Evolutionary conservation across 2,329 filamentous ascomycete species (phyloP), one percentile per base, ranked within the genome.

Genomic region (Immersiporthe knoxdaviesiana): DNA sequence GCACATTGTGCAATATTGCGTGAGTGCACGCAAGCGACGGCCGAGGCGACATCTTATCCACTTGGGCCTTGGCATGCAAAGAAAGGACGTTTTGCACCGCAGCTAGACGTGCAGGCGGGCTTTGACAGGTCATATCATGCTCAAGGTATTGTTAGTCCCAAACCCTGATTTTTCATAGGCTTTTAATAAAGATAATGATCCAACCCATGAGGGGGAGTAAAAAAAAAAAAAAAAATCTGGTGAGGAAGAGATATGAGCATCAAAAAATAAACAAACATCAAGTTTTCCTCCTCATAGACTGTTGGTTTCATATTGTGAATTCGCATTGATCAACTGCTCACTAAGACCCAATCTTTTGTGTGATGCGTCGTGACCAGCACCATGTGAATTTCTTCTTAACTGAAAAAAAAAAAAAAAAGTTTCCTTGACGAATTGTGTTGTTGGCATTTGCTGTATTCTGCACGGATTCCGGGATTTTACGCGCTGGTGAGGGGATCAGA

Each of bases 1-100:
- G 12, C 24, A 56, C n/a, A 69, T 54, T 65, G 69, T 65, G 69
- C 69, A 69, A 71, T 69, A 71, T 71, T 67, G 69, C 67, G 67
- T 61, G 67, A 71, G 60, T 63, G 12, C 27, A 30, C 52, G 52
- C 50, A 32, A 58, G 10, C 65, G 30, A 35, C 24, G n/a, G 30
- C 64, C 68, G 64, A 67, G 66, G 56, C 47, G 59, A 37, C n/a
- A n/a, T 59, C 27, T 6, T 52, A 69, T 50, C 21, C 54, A 68
- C 56, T 54, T 39, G 52, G 35, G 59, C 35, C 67, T 64, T 68
- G 21, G 63, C 41, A 60, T 63, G 65, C 3, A 35, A 35, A 12
- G 11, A 70, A 65, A 37, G 63, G 64, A 56, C 18, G 59, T 32
- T n/a, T n/a, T n/a, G 54, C 24, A 32, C 24, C 30, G 41, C 30